Percentiles rank a stretch among this genome's conserved stretches.
Evolutionary conservation across 2,329 filamentous ascomycete genomes (phyloP).

Genomic region (Cryphonectria naterciae): DNA sequence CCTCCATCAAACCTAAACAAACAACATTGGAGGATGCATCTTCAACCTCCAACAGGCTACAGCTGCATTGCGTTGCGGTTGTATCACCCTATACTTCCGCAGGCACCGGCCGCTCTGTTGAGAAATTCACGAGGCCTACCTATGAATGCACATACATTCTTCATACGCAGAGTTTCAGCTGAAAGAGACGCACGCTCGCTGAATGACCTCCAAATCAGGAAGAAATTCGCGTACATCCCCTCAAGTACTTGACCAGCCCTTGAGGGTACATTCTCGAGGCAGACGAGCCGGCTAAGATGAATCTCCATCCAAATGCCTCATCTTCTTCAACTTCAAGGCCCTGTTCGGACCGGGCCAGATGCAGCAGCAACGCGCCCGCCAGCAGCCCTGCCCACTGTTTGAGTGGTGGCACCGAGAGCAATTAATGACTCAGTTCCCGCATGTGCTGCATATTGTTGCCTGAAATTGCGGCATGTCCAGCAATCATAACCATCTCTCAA

Average conservation of each 20-base stretch:
- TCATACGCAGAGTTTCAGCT: not conserved
- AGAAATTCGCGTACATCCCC: not conserved
- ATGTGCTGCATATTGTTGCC: conserved; percentile 4
- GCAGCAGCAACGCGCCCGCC: not conserved
- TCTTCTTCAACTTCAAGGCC: not conserved
- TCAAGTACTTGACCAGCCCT: not conserved
- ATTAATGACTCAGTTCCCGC: conserved; percentile 1
- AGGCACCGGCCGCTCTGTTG: not conserved
- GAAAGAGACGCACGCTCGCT: not conserved
- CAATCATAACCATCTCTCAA: not conserved
- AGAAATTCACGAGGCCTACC: not conserved
- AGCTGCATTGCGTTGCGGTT: not conserved
- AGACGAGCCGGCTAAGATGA: not conserved
- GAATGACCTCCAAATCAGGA: not conserved
- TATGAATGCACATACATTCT: not conserved
- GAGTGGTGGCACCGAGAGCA: not conserved
- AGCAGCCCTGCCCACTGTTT: not conserved
- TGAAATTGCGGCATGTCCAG: not conserved
- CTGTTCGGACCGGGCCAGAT: not conserved
- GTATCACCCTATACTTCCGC: not conserved
- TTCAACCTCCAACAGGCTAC: not conserved
- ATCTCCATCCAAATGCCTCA: not conserved
- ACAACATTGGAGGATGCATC: not conserved
- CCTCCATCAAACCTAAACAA: not conserved
- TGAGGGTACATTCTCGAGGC: not conserved